Conservation (phyloP, 257 asterid species). For the Thymus mandschuricus region DNA sequence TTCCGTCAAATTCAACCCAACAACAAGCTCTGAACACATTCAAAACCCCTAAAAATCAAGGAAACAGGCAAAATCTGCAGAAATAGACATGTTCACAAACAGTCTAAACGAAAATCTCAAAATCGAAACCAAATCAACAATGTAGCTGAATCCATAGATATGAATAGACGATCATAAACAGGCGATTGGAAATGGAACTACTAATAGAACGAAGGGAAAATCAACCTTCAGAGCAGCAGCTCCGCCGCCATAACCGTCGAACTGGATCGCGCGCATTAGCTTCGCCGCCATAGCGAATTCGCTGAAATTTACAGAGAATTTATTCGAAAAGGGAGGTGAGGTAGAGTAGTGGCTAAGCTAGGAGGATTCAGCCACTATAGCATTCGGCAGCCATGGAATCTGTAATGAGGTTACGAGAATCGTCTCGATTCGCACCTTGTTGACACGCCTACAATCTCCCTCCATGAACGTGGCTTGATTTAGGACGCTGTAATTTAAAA, state of each 20-base stretch:
- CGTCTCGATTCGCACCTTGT: too few species aligned
- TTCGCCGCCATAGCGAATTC: slow-evolving; percentile 54
- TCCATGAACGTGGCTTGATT: too few species aligned
- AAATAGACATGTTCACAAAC: not conserved
- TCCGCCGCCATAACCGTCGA: slow-evolving; percentile 77
- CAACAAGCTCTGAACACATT: not conserved
- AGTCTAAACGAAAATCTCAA: not conserved
- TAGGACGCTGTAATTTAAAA: too few species aligned
- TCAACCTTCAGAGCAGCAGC: slow-evolving; percentile 76
- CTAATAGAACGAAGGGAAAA: not conserved
- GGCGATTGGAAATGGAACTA: not conserved
- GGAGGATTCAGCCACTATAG: too few species aligned
- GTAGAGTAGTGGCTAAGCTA: not conserved
- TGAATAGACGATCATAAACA: not conserved
- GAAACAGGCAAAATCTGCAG: not conserved
- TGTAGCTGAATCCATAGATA: not conserved
- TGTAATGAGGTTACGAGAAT: too few species aligned
- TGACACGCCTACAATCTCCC: too few species aligned
- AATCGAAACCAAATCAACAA: not conserved
- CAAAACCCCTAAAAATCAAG: not conserved
- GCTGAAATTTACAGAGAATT: slow-evolving; percentile 5
- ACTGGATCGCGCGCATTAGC: slow-evolving; percentile 79
- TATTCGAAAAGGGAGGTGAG: not conserved
- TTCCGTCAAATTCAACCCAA: not conserved
- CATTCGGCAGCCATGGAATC: too few species aligned